Evolutionary conservation across 2,329 filamentous ascomycete genomes (phyloP).

Genomic region (Magnaporthales sp.): DNA sequence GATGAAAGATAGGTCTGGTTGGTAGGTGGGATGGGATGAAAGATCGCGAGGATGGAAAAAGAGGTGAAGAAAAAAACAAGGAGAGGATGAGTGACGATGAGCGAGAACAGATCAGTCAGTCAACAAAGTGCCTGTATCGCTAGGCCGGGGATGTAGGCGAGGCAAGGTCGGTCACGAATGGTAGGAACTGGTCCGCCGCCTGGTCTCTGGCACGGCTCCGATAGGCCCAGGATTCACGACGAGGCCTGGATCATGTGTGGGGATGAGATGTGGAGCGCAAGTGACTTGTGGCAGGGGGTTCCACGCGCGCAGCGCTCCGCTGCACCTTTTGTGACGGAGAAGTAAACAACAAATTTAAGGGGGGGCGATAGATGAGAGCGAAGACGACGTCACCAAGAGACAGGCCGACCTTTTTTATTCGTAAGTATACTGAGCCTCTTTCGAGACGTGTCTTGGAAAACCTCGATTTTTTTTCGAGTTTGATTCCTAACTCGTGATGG

Average conservation of each 20-base stretch:
- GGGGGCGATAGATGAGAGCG: background rate
- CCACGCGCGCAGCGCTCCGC: background rate
- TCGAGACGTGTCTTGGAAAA: background rate
- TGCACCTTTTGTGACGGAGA: background rate
- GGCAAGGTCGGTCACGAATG: background rate
- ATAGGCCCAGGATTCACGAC: conserved; percentile 3
- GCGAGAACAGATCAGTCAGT: background rate
- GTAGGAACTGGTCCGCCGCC: background rate
- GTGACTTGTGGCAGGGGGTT: background rate
- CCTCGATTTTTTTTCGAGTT: background rate
- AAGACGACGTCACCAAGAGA: background rate
- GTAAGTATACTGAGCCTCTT: background rate
- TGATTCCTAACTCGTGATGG: background rate
- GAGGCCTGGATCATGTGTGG: background rate
- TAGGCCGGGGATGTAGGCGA: background rate
- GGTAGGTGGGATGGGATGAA: background rate
- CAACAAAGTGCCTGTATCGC: conserved; percentile 1
- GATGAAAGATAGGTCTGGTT: background rate
- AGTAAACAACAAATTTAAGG: background rate
- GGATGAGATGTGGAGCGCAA: background rate
- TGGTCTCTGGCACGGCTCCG: conserved; percentile 2
- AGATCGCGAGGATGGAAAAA: background rate
- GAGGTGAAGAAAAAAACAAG: background rate
- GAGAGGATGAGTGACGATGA: background rate
- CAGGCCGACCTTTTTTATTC: background rate